Base-by-base conservation (phyloP, 1,284 basidiomycete species). In the Pseudozyma sp. region DNA sequence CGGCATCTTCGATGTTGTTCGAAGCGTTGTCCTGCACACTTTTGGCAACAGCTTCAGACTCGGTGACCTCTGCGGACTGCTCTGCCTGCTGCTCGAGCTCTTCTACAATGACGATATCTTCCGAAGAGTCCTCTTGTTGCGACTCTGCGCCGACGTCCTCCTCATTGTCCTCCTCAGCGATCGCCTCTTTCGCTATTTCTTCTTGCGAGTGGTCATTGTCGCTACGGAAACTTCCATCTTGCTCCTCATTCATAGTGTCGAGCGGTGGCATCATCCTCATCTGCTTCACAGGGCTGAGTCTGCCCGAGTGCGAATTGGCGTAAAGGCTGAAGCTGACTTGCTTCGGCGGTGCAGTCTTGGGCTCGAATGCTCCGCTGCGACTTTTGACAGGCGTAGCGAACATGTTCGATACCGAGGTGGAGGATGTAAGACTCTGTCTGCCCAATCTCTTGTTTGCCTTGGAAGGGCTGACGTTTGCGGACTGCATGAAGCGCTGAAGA, bases 231-330 rank as follows among this genome's bases (percentile, higher is more conserved):
- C 65, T 65, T 47, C 56, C 52, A 34, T 75, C 64, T 19, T 71
- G 60, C 59, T 76, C 68, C 39, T 76, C 73, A 47, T 58, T 50
- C 73, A 76, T 76, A 6, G 64, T 59, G 39, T 68, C 68, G 51
- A 76, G 69, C 5, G 73, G 68, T 5, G 73, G 68, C 68, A 59
- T 48, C 58, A 68, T 70, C 44, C 65, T 60, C 68, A 71, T 76
- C 61, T 71, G 64, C 59, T 76, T 76, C 48, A 76, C 68, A 4
- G 73, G 73, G 52, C 73, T 76, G 21, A 71, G 39, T 13, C 66
- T 56, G 34, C 61, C 64, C 0, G 58, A 56, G 43, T 54, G 62
- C 16, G 58, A 58, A 44, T 60, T 69, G 14, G 64, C 44, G 36
- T 56, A 68, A 36, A 71, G 57, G 34, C 58, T 70, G 65, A 76